Evolutionary conservation across 495 filamentous ascomycete species (phyloP), one percentile per base, ranked within the genome.

Genomic region (Neurospora cerealis): DNA sequence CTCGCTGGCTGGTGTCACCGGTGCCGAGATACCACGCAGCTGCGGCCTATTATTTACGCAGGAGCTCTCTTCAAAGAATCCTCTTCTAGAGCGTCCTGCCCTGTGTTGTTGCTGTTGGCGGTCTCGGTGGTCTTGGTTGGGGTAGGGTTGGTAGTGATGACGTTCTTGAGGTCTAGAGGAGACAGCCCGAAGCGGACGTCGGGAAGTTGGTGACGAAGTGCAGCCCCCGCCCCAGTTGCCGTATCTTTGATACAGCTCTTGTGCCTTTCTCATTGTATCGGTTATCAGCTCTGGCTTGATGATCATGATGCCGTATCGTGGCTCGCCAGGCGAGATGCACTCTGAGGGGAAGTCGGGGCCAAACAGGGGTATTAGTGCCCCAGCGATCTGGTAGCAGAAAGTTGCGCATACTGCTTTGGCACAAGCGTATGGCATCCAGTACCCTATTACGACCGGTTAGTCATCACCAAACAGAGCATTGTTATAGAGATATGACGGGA

Each of bases 391-490:
- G 80, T 90, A 89, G 84, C 95, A 98, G 79, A 98, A 97, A 3
- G 91, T 97, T 7, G 92, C 86, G 75, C 93, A 93, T 38, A 98
- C 84, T 21, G 93, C 93, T 82, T 88, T 90, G 36, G 96, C 96
- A 44, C 92, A 93, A 44, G 89, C 83, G 77, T 90, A 99, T 2
- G 96, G 96, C 89, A 98, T 93, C 96, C 95, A 99, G 83, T 99
- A 99, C 34, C 96, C 96, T 97, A 78, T 39, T 8, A 1, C 11
- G 3, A 60, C 44, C n/a, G 19, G 69, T 77, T 8, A 77, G 73
- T 70, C 15, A 32, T 70, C 36, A n/a, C 41, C 3, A 7, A 48
- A 9, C 19, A 66, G 13, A 34, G 6, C 28, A 36, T 5, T 62
- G 21, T 5, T 48, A 11, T n/a, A n/a, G n/a, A 36, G 54, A 73